Base-by-base conservation (phyloP, 805 yeast genomes). In the Yamadazyma nakazawae region DNA sequence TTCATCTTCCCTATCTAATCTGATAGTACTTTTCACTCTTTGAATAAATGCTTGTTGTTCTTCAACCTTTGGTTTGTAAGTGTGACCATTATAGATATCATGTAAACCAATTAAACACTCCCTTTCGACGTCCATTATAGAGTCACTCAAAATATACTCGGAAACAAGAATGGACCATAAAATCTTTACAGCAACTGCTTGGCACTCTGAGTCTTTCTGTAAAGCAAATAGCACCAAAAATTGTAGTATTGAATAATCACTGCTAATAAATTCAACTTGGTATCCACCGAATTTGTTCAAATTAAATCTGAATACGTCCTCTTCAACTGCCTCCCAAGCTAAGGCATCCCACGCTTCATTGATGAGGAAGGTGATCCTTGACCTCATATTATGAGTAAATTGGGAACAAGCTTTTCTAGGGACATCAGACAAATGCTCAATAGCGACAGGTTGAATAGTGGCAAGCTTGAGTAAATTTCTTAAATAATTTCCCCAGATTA, bases 111-210 rank as follows among this genome's bases (percentile, higher is more conserved):
- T 59, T 36, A 84, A 72, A 55, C 84, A 75, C 54, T 81, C 88
- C 50, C 74, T 76, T 57, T 82, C 88, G 44, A 85, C 69, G 40
- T 79, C 85, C 48, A 76, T 65, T 34, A 84, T 65, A 42, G 75
- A 74, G 48, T 79, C 85, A 56, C 79, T 79, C 43, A 78, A 68
- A 38, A 78, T 66, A 66, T 82, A 76, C 62, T 85, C 91, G 7
- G 84, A 72, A n/a, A 84, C 80, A 57, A 85, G 72, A 46, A 84
- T 75, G 1, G 87, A 73, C 89, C 91, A 86, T 36, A 88, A 60
- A 17, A 88, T 72, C 54, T 80, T 76, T 26, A 79, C 84, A 52
- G 91, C 84, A 21, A 81, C 78, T 26, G 68, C 65, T 54, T 82
- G 83, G 56, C 90, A 82, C 24, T 67, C 68, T 5, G 76, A 63